Evolutionary conservation across 2,329 filamentous ascomycete species (phyloP), one percentile per base, ranked within the genome.

Genomic region (Neobulgaria alba): DNA sequence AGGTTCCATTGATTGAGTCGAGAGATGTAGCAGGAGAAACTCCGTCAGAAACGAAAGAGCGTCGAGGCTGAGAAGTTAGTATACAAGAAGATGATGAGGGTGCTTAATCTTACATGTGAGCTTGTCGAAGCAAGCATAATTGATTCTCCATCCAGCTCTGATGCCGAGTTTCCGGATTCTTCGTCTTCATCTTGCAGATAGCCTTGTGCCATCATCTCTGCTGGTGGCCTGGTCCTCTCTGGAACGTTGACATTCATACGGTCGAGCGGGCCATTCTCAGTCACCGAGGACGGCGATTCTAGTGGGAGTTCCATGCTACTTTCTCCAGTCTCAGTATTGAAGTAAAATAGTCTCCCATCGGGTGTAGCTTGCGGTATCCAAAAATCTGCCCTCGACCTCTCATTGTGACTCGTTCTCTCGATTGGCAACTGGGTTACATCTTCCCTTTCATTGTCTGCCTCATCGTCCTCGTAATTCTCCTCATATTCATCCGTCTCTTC

Each of bases 321-420:
- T 57, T 93, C 87, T 41, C 90, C 89, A 0, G 92, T 98, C 67
- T 95, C 79, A 48, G 90, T 96, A 63, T 98, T 98, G 72, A 94
- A 96, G 66, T 96, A 98, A 64, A 93, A 98, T 17, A 98, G 66
- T 42, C 89, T 77, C 39, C 92, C 92, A 60, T 96, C 89, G 1
- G 86, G 78, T 0, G 92, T 98, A 10, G 89, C 92, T 67, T 98
- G 92, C 14, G 92, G 92, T 52, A 98, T 95, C 92, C 92, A 98
- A 60, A 94, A 98, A 51, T 93, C 90, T 33, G 90, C 88, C 60
- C 90, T 81, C 53, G 92, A 89, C 57, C 85, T 84, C 56, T 82
- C 80, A 48, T 64, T 70, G 47, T 63, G 63, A 33, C 73, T 73
- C 15, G 72, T 70, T 36, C 79, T 79, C 57, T 93, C 86, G 36